Percentiles rank a stretch among this genome's conserved stretches.
Evolutionary conservation across 495 filamentous ascomycete genomes (phyloP).

Genomic region (Daldinia caldariorum): DNA sequence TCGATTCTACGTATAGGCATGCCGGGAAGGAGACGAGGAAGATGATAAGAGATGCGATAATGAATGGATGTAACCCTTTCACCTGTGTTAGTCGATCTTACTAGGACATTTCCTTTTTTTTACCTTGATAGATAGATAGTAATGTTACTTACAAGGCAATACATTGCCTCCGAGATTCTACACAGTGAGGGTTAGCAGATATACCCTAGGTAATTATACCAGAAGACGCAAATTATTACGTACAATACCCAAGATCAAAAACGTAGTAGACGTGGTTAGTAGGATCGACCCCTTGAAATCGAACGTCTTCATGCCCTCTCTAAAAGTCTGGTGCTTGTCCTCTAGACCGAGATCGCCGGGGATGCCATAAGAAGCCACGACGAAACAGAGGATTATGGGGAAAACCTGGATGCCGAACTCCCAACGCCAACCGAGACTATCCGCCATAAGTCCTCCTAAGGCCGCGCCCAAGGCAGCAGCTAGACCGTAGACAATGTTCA

Average conservation of each 20-base stretch:
- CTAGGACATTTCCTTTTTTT: not conserved
- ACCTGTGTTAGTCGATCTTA: constrained; percentile 17
- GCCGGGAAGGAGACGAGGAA: constrained; percentile 65
- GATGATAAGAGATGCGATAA: constrained; percentile 68
- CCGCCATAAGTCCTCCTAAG: constrained; percentile 77
- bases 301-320: constrained; percentile 70
- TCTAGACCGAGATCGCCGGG: constrained; percentile 69
- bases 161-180: constrained; percentile 82
- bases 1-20: constrained; percentile 70
- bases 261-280: constrained; percentile 70
- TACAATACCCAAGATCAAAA: constrained; percentile 75
- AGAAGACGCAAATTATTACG: constrained; percentile 25
- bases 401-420: constrained; percentile 75
- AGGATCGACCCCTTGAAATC: constrained; percentile 74
- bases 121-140: not conserved
- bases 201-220: not conserved
- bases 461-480: constrained; percentile 73
- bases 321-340: constrained; percentile 60
- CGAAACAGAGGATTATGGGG: constrained; percentile 67
- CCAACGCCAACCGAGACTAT: constrained; percentile 78
- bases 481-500: constrained; percentile 74
- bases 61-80: constrained; percentile 71
- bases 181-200: constrained; percentile 37
- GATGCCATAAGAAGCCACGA: constrained; percentile 65
- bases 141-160: constrained; percentile 59